Evolutionary conservation across 768 basidiomycete species (phyloP).

Genomic region (Suillus subluteus): DNA sequence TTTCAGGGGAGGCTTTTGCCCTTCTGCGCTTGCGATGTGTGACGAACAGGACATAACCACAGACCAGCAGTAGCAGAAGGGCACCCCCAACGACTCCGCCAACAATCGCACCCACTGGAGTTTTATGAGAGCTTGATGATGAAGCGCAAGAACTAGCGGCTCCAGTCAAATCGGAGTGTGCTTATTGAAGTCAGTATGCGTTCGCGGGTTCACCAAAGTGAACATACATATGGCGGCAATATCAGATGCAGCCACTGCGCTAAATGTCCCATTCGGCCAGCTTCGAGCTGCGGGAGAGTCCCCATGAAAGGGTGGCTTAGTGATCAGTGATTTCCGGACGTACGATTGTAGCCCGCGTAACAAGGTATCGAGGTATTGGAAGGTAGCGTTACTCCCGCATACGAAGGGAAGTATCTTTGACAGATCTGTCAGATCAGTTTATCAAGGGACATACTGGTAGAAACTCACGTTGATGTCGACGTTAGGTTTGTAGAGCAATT

Average conservation of each 20-base stretch:
- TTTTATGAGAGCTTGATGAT: slow-evolving; percentile 10
- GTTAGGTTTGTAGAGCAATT: slow-evolving; percentile 20
- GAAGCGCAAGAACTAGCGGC: slow-evolving; percentile 13
- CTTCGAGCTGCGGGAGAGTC: slow-evolving; percentile 19
- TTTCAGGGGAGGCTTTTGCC: background rate
- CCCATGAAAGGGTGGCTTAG: slow-evolving; percentile 2
- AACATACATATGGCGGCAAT: slow-evolving; percentile 21
- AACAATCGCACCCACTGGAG: slow-evolving; percentile 20
- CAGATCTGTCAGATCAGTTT: background rate
- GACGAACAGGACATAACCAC: slow-evolving; percentile 15
- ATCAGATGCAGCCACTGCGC: slow-evolving; percentile 18
- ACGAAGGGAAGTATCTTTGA: slow-evolving; percentile 27
- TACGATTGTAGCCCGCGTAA: slow-evolving; percentile 30
- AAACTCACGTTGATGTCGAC: slow-evolving; percentile 24
- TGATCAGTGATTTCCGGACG: background rate
- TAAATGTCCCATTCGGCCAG: slow-evolving; percentile 26
- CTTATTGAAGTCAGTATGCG: slow-evolving; percentile 15
- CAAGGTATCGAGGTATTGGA: slow-evolving; percentile 24
- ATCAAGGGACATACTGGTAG: background rate
- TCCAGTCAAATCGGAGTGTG: slow-evolving; percentile 23
- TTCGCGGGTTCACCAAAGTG: background rate
- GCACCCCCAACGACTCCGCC: slow-evolving; percentile 29
- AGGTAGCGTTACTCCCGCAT: slow-evolving; percentile 13
- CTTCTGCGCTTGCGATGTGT: slow-evolving; percentile 19
- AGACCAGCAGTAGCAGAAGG: slow-evolving; percentile 19